Evolutionary conservation across 2,329 filamentous ascomycete genomes (phyloP), one percentile per base, ranked within the genome.

Genomic region (Cercospora berteroae): DNA sequence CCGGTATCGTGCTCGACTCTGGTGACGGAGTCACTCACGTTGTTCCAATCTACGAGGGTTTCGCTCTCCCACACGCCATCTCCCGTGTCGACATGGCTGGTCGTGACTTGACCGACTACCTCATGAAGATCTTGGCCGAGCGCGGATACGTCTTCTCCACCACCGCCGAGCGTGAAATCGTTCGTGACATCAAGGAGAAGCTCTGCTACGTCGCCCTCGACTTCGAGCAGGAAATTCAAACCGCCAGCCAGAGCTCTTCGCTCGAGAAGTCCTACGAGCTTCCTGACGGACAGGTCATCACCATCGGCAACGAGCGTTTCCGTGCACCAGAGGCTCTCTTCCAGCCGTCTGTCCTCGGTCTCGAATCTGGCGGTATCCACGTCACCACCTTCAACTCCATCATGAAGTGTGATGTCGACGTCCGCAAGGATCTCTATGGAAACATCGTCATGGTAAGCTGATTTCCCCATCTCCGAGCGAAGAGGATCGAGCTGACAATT

Each of bases 121-220:
- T 99, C 80, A 98, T 99, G 95, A 98, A 98, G 92, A 98, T 99
- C 80, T 87, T 99, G 79, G 95, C 95, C 79, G 95, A 99, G 91
- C 94, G 95, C 81, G 95, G 95, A 80, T 98, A 99, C 89, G 93
- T 93, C 79, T 99, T 99, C 92, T 97, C 94, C 81, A 99, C 95
- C 86, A 98, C 95, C 71, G 95, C 95, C 84, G 95, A 99, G 89
- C 95, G 95, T 85, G 95, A 98, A 96, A 99, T 98, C 82, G 95
- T 98, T 80, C 94, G 95, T 88, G 95, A 99, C 84, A 98, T 99
- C 88, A 99, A 99, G 91, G 95, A 99, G 91, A 99, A 98, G 90
- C 94, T 99, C 80, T 99, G 95, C 90, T 99, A 99, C 87, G 95
- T 98, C 81, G 95, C 95, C 75, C 92, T 99, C 77, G 95, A 99